Evolutionary conservation across 208 protist genomes (phyloP).

Genomic region (Acanthamoeba royreba): DNA sequence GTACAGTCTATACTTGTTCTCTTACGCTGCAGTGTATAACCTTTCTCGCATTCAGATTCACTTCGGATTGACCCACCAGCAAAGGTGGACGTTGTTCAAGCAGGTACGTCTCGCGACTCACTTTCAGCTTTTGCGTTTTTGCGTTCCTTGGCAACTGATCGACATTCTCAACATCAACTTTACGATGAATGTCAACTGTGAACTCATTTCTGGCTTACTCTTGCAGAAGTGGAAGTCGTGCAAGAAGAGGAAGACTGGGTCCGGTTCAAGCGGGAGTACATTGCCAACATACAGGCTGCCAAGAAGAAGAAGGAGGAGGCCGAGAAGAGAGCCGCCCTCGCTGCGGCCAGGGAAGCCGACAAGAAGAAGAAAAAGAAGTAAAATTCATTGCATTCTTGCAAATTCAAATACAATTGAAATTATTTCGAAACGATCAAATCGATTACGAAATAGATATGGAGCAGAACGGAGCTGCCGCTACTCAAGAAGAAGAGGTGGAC

Average conservation of each 20-base stretch:
- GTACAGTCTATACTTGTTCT: not conserved
- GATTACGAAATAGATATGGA: not conserved
- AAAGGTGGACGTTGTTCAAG: not conserved
- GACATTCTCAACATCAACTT: no score
- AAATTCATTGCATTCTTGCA: not conserved
- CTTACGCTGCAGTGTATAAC: not conserved
- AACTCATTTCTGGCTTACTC: no score
- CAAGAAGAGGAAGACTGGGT: constrained; percentile 6
- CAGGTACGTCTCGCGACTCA: not conserved
- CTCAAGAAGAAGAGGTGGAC: not conserved
- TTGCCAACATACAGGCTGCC: not conserved
- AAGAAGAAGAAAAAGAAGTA: not conserved
- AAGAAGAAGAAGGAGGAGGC: not conserved
- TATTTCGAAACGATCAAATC: not conserved
- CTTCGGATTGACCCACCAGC: not conserved
- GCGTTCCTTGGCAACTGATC: no score
- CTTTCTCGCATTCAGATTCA: not conserved
- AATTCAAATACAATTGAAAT: not conserved
- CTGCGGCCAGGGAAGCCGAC: not conserved
- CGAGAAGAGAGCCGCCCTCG: not conserved
- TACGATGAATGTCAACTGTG: no score
- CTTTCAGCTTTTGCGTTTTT: not conserved
- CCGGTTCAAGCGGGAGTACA: constrained; percentile 13
- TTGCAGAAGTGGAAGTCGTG: not conserved
- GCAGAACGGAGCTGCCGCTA: not conserved